Percentiles rank a stretch among this genome's conserved stretches.
phyloP scores from a whole-genome alignment of 345 rosid genomes.

The Linum lewisii region DNA sequence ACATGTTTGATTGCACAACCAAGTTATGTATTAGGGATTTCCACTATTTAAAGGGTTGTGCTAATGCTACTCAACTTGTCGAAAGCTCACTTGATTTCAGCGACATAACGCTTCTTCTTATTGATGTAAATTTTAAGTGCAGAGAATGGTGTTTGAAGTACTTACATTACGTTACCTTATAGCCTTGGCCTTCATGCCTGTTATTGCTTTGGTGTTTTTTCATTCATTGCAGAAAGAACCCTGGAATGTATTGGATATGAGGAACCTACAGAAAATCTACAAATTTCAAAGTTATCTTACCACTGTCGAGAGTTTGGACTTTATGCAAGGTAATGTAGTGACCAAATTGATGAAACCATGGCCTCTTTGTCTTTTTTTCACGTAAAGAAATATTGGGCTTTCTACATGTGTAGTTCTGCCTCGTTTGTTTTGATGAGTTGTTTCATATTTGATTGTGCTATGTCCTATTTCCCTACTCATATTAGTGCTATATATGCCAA shows the following conservation, averaged over 20 bases:
- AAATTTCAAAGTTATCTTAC: constrained; percentile 40
- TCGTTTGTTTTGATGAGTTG: not conserved
- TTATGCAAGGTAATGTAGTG: constrained; percentile 36
- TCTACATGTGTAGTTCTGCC: not conserved
- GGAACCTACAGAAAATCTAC: constrained; percentile 21
- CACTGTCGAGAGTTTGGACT: constrained; percentile 58
- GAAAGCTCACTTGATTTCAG: too few species aligned
- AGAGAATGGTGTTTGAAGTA: too few species aligned
- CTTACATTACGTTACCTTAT: not conserved
- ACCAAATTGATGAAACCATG: not conserved
- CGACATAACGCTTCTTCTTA: not conserved
- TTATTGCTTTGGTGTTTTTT: not conserved
- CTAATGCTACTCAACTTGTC: not conserved
- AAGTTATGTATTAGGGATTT: too few species aligned
- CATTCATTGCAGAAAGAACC: constrained; percentile 34
- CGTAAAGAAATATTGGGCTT: not conserved
- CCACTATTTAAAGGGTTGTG: too few species aligned
- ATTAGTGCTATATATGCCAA: not conserved
- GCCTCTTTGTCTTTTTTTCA: not conserved
- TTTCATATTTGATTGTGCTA: constrained; percentile 6
- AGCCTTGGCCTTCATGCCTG: not conserved
- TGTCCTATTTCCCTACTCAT: not conserved
- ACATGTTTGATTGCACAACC: too few species aligned
- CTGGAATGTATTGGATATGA: constrained; percentile 45
- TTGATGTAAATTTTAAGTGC: not conserved